Evolutionary conservation across 345 rosid genomes (phyloP).

Genomic region (Adansonia digitata): DNA sequence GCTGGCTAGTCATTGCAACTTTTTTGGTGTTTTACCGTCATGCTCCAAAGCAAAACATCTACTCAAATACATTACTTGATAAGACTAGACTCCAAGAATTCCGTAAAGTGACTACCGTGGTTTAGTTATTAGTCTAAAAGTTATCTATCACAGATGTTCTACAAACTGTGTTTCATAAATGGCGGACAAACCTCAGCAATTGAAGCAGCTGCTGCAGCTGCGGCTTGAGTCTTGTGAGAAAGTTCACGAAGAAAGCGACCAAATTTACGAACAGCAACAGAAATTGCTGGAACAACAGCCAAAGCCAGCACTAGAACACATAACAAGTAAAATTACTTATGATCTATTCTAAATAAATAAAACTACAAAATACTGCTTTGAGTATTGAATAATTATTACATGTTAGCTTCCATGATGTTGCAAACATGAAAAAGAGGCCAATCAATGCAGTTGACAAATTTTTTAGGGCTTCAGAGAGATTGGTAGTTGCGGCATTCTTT

Average conservation of each 20-base stretch:
- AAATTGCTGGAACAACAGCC: constrained; percentile 77
- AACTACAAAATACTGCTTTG: neutral
- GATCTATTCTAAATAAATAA: neutral
- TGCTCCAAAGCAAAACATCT: neutral
- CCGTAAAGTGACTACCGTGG: neutral
- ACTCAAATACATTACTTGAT: neutral
- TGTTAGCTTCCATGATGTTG: constrained; percentile 65
- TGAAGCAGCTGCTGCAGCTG: constrained; percentile 95
- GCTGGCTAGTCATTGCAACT: neutral
- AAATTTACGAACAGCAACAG: constrained; percentile 65
- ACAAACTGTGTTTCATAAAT: neutral
- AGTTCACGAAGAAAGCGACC: constrained; percentile 88
- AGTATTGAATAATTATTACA: constrained; percentile 24
- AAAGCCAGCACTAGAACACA: constrained; percentile 64
- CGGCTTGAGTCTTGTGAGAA: constrained; percentile 90
- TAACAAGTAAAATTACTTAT: neutral
- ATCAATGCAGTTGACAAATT: constrained; percentile 49
- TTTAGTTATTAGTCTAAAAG: neutral
- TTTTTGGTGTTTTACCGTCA: neutral
- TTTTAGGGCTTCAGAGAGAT: constrained; percentile 60
- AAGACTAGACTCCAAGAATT: neutral
- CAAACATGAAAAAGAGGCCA: constrained; percentile 60
- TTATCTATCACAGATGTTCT: neutral
- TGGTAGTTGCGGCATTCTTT: constrained; percentile 64
- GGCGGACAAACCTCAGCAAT: constrained; percentile 76